Evolutionary conservation across 768 basidiomycete species (phyloP).

Genomic region (Jaapia argillacea): DNA sequence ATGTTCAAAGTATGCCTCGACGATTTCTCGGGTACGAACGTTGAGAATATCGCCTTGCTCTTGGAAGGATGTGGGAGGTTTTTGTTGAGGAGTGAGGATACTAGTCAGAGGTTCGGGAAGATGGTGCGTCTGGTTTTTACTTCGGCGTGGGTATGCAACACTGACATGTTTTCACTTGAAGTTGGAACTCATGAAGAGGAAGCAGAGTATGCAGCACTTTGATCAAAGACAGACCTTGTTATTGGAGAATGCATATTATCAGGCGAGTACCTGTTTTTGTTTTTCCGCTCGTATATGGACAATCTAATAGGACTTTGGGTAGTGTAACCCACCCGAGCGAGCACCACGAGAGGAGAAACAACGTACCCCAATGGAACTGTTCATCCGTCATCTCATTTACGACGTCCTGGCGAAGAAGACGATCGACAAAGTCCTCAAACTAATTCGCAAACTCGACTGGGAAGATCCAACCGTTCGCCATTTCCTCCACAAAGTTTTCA

Average conservation of each 20-base stretch:
- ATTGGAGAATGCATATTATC: slow-evolving; percentile 97
- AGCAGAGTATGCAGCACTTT: slow-evolving; percentile 88
- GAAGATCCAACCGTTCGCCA: slow-evolving; percentile 56
- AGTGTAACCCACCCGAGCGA: slow-evolving; percentile 98
- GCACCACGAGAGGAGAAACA: slow-evolving; percentile 79
- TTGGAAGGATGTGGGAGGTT: slow-evolving; percentile 94
- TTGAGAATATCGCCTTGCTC: slow-evolving; percentile 87
- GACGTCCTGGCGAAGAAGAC: slow-evolving; percentile 90
- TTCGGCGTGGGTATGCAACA: background rate
- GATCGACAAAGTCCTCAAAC: slow-evolving; percentile 91
- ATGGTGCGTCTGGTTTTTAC: slow-evolving; percentile 47
- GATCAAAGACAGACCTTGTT: slow-evolving; percentile 84
- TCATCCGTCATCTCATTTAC: slow-evolving; percentile 90
- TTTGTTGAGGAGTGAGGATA: slow-evolving; percentile 79
- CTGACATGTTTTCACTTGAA: slow-evolving; percentile 16
- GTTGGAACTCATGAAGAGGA: slow-evolving; percentile 92
- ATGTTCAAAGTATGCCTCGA: slow-evolving; percentile 96
- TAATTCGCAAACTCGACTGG: slow-evolving; percentile 93
- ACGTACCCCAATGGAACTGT: slow-evolving; percentile 80
- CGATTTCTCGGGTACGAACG: slow-evolving; percentile 86
- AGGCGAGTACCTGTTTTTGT: slow-evolving; percentile 34
- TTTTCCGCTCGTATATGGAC: slow-evolving; percentile 5
- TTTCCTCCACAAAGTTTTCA: slow-evolving; percentile 80
- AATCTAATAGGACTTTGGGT: no score
- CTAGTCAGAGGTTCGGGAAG: slow-evolving; percentile 72